Evolutionary conservation across 768 basidiomycete genomes (phyloP).

Genomic region (Psilocybe cyanescens): DNA sequence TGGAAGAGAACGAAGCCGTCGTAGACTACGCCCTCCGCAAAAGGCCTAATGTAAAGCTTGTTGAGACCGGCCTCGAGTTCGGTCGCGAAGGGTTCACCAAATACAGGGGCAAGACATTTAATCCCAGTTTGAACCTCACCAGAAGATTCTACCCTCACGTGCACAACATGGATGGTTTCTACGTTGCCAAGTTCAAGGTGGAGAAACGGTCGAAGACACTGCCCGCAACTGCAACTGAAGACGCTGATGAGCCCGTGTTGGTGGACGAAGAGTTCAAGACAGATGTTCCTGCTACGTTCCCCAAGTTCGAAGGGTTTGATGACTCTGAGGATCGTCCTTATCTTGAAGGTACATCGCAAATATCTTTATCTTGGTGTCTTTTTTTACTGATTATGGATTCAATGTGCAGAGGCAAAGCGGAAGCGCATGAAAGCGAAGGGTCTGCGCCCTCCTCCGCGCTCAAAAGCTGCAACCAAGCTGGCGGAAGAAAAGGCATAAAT

Average conservation of each 20-base stretch:
- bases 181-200: constrained; percentile 98
- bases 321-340: constrained; percentile 77
- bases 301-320: constrained; percentile 60
- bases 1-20: constrained; percentile 98
- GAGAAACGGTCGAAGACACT: constrained; percentile 67
- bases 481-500: constrained; percentile 31
- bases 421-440: constrained; percentile 78
- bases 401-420: constrained; percentile 65
- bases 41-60: constrained; percentile 89
- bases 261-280: constrained; percentile 35
- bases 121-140: constrained; percentile 77
- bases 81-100: constrained; percentile 90
- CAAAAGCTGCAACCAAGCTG: constrained; percentile 27
- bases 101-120: constrained; percentile 91
- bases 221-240: constrained; percentile 23
- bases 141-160: constrained; percentile 95
- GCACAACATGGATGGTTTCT: constrained; percentile 99
- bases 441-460: constrained; percentile 64
- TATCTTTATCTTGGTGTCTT: constrained; percentile 2
- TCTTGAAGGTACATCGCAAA: constrained; percentile 64
- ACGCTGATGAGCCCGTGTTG: constrained; percentile 33
- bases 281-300: constrained; percentile 22
- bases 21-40: constrained; percentile 97
- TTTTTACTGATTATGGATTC: not conserved
- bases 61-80: constrained; percentile 92